phyloP scores from a whole-genome alignment of 495 filamentous ascomycete genomes.

The Coniosporium apollinis region DNA sequence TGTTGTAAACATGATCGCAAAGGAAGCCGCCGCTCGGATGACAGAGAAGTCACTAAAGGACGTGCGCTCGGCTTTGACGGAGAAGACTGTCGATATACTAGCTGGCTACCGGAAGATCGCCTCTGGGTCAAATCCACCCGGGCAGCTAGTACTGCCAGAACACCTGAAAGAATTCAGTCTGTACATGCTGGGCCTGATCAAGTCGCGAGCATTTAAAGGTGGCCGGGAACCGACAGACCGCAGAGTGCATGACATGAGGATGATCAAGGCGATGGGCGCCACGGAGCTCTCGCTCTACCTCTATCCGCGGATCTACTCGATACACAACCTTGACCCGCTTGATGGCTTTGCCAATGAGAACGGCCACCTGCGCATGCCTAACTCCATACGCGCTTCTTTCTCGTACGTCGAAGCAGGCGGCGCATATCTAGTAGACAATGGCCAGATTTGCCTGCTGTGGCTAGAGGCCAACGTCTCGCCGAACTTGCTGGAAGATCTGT shows the following conservation, averaged over 20 bases:
- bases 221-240: constrained; percentile 86
- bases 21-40: constrained; percentile 79
- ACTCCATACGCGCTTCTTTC: constrained; percentile 63
- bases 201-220: constrained; percentile 83
- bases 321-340: constrained; percentile 57
- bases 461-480: constrained; percentile 57
- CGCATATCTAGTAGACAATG: constrained; percentile 95
- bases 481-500: constrained; percentile 80
- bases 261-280: constrained; percentile 73
- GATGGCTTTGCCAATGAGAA: constrained; percentile 83
- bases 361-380: constrained; percentile 55
- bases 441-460: constrained; percentile 81
- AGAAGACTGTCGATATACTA: constrained; percentile 90
- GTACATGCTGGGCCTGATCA: constrained; percentile 88
- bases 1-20: constrained; percentile 70
- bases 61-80: constrained; percentile 63
- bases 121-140: constrained; percentile 69
- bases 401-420: constrained; percentile 84
- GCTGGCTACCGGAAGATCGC: constrained; percentile 86
- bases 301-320: constrained; percentile 80
- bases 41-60: constrained; percentile 71
- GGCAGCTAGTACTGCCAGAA: constrained; percentile 88
- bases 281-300: constrained; percentile 81
- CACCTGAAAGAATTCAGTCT: constrained; percentile 92
- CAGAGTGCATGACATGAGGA: constrained; percentile 75